Evolutionary conservation across 2,329 filamentous ascomycete genomes (phyloP).

Genomic region (Penicillium sp.): DNA sequence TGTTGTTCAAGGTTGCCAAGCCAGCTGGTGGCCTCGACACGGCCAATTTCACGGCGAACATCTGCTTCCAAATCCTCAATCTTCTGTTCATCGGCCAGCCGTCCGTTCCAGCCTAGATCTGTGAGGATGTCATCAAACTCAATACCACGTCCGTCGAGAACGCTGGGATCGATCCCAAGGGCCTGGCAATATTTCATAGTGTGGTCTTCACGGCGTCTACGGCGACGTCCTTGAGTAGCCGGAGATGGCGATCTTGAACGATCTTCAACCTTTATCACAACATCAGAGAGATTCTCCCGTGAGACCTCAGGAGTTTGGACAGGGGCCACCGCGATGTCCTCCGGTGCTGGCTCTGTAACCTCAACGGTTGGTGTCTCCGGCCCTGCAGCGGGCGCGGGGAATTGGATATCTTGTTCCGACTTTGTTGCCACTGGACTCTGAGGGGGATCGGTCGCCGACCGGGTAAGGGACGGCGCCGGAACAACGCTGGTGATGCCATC

Average conservation of each 20-base stretch:
- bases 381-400: slow-evolving; percentile 6
- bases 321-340: slow-evolving; percentile 23
- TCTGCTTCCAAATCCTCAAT: slow-evolving; percentile 74
- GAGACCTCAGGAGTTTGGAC: slow-evolving; percentile 17
- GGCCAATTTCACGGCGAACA: slow-evolving; percentile 76
- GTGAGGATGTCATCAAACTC: slow-evolving; percentile 77
- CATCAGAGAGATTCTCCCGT: slow-evolving; percentile 19
- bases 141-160: slow-evolving; percentile 67
- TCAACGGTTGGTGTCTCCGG: slow-evolving; percentile 31
- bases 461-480: slow-evolving; percentile 55
- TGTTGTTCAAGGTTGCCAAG: slow-evolving; percentile 73
- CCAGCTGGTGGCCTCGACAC: slow-evolving; percentile 88
- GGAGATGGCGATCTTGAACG: slow-evolving; percentile 30
- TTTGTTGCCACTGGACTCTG: slow-evolving; percentile 25
- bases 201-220: slow-evolving; percentile 60
- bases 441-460: slow-evolving; percentile 35
- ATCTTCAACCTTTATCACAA: slow-evolving; percentile 19
- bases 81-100: slow-evolving; percentile 62
- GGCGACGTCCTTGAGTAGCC: slow-evolving; percentile 45
- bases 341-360: slow-evolving; percentile 29
- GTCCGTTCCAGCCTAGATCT: slow-evolving; percentile 81
- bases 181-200: slow-evolving; percentile 69
- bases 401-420: slow-evolving; percentile 25
- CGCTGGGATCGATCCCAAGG: slow-evolving; percentile 64
- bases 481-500: slow-evolving; percentile 87